Evolutionary conservation across 495 filamentous ascomycete genomes (phyloP).

Genomic region (Monascus purpureus): DNA sequence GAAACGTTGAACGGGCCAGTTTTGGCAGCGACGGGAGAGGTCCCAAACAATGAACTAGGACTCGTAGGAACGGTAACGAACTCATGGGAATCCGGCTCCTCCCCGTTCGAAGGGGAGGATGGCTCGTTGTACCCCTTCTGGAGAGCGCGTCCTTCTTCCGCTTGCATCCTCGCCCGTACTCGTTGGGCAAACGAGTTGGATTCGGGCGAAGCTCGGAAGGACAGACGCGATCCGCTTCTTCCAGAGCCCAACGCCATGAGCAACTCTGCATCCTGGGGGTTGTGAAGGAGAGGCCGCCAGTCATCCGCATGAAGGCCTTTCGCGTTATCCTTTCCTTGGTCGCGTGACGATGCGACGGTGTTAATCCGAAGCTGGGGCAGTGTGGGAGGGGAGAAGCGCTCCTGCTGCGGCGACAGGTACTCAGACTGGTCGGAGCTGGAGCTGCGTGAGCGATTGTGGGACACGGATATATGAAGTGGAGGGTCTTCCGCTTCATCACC

Average conservation of each 20-base stretch:
- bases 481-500: conserved; percentile 68
- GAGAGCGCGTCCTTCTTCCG: conserved; percentile 57
- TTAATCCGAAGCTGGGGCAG: conserved; percentile 20
- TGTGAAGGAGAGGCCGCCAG: conserved; percentile 17
- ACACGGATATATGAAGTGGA: conserved; percentile 49
- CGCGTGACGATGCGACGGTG: conserved; percentile 27
- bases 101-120: conserved; percentile 13
- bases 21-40: conserved; percentile 11
- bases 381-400: conserved; percentile 1
- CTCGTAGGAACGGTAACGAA: conserved; percentile 10
- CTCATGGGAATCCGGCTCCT: conserved; percentile 6
- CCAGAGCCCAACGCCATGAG: conserved; percentile 20
- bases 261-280: conserved; percentile 24
- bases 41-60: conserved; percentile 15
- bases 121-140: conserved; percentile 29
- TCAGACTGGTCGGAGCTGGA: conserved; percentile 3
- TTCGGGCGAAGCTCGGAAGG: conserved; percentile 27
- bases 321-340: conserved; percentile 11
- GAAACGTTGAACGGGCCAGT: background rate
- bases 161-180: conserved; percentile 56
- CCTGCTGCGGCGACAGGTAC: conserved; percentile 2
- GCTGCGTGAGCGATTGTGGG: conserved; percentile 30
- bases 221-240: conserved; percentile 23
- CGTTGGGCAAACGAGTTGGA: conserved; percentile 36
- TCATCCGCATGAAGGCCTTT: conserved; percentile 6